Percentiles rank a stretch among this genome's conserved stretches.
These are phyloP conservation scores for Gossypium stocksii DNA, from an alignment of 345 rosid genomes.

Conservation along the genomic window DNA sequence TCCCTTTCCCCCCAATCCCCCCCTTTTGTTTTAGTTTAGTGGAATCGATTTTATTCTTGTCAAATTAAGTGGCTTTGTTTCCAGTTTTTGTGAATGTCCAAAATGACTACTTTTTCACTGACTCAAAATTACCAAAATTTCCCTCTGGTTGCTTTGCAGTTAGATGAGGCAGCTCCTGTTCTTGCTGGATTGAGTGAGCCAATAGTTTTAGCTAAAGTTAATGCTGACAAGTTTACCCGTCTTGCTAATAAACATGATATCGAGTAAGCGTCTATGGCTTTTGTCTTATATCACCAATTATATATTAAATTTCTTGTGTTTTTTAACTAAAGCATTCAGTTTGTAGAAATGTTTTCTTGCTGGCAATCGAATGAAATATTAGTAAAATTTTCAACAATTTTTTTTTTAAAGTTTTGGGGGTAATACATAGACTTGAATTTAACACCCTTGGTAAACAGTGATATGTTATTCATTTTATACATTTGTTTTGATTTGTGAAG, in stretches of 20 bases:
- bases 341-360: background rate
- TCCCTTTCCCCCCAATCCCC: background rate
- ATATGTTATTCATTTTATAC: background rate
- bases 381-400: background rate
- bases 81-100: background rate
- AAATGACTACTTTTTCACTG: background rate
- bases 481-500: background rate
- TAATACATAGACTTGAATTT: background rate
- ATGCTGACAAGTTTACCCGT: constrained; percentile 73
- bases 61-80: background rate
- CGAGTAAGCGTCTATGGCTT: constrained; percentile 49
- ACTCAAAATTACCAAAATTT: background rate
- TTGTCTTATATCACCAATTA: background rate
- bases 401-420: background rate
- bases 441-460: background rate
- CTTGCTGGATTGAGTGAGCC: constrained; percentile 70
- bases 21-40: background rate
- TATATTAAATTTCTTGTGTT: background rate
- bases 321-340: background rate
- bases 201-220: constrained; percentile 68
- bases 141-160: constrained; percentile 40
- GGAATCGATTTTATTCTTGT: background rate
- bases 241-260: constrained; percentile 70
- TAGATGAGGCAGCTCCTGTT: constrained; percentile 80
- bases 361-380: background rate